These are phyloP conservation scores for Podospora pseudoanserina DNA, from an alignment of 495 filamentous ascomycete genomes.

Conservation along the genomic window DNA sequence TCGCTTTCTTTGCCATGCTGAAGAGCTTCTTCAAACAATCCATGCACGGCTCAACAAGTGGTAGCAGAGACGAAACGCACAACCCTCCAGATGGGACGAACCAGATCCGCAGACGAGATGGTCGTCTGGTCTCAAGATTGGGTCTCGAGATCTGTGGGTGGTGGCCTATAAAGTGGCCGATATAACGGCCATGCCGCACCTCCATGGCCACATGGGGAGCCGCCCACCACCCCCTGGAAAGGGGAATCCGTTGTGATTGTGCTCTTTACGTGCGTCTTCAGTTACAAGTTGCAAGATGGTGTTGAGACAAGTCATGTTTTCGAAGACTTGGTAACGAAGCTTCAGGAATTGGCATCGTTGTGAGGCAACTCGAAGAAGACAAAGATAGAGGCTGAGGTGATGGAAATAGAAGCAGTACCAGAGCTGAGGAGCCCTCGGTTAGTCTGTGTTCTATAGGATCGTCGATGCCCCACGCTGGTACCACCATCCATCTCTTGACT, in stretches of 20 bases:
- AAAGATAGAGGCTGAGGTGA: background rate
- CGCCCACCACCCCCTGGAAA: slow-evolving; percentile 1
- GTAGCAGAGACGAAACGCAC: background rate
- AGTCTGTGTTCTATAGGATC: background rate
- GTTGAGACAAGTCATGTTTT: background rate
- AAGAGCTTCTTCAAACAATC: background rate
- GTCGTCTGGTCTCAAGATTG: background rate
- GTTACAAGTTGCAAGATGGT: background rate
- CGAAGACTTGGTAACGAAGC: background rate
- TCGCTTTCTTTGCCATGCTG: background rate
- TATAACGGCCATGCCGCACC: background rate
- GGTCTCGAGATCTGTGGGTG: background rate
- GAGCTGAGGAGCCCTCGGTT: background rate
- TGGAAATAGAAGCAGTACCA: background rate
- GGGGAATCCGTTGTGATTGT: background rate
- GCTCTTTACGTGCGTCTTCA: background rate
- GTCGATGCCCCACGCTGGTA: background rate
- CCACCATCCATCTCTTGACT: background rate
- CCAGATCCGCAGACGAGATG: background rate
- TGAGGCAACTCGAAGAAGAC: background rate
- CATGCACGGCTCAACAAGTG: background rate
- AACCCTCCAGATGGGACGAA: background rate
- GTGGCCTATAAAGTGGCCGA: background rate
- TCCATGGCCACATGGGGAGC: background rate
- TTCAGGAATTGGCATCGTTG: background rate